A percentile compares a stretch with the other conserved stretches of the same genome.
Evolutionary conservation across 2,329 filamentous ascomycete species (phyloP).

Genomic region (Talaromyces albobiverticillius): DNA sequence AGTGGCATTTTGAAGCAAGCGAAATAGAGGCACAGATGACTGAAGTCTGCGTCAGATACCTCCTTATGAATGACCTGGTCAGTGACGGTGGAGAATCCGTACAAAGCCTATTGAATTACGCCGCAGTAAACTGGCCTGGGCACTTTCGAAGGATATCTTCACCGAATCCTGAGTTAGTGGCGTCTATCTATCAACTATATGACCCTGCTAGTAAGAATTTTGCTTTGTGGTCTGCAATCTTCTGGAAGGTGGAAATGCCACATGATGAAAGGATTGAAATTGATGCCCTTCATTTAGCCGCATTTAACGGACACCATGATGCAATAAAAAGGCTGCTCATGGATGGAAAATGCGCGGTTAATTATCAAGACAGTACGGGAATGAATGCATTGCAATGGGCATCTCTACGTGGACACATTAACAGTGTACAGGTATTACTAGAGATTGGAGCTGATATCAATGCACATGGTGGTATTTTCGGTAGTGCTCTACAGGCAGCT

Average conservation of each 20-base stretch:
- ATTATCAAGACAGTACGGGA: constrained; percentile 1
- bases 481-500: constrained; percentile 13
- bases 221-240: constrained; percentile 4
- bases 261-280: neutral
- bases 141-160: neutral
- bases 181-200: neutral
- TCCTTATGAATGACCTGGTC: neutral
- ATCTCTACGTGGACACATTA: neutral
- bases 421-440: neutral
- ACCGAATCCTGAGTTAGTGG: neutral
- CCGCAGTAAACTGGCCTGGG: neutral
- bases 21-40: neutral
- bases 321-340: neutral
- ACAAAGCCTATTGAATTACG: constrained; percentile 2
- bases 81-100: neutral
- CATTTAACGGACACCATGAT: constrained; percentile 1
- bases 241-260: neutral
- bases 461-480: constrained; percentile 3
- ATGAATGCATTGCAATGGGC: neutral
- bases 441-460: neutral
- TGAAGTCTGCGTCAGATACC: neutral
- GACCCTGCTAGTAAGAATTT: neutral
- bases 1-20: neutral
- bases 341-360: neutral
- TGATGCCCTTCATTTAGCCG: neutral